Percentiles rank a stretch among this genome's conserved stretches.
Conservation (phyloP, 2,329 filamentous ascomycete genomes). For the Chaetomiaceae sp. region DNA sequence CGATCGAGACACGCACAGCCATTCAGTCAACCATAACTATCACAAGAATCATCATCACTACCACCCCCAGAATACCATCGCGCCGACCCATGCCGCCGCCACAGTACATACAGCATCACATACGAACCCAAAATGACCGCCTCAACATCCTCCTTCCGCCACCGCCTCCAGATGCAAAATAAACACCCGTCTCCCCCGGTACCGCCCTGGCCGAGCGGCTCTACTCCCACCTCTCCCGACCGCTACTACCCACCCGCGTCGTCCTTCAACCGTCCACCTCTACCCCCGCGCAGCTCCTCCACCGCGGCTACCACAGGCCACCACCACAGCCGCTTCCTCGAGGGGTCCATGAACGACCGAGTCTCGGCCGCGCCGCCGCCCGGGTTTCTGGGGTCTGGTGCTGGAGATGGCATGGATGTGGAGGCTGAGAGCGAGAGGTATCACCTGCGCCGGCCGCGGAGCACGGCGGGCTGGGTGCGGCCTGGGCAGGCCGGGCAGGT, state of each 20-base stretch:
- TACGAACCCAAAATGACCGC: not conserved
- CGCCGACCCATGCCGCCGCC: not conserved
- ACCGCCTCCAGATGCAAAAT: conserved; percentile 6
- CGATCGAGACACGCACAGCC: not conserved
- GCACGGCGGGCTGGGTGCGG: conserved; percentile 11
- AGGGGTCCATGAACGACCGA: conserved; percentile 84
- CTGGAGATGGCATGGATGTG: too few species aligned
- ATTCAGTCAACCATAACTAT: not conserved
- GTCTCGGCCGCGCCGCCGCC: conserved; percentile 64
- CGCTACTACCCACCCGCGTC: not conserved
- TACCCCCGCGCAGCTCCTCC: conserved; percentile 7
- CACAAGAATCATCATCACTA: too few species aligned
- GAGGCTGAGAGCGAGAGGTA: conserved; percentile 5
- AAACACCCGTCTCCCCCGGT: not conserved
- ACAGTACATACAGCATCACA: not conserved
- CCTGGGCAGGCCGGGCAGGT: too few species aligned
- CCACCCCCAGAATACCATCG: too few species aligned
- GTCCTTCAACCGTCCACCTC: not conserved
- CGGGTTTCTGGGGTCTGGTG: conserved; percentile 51
- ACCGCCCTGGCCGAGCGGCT: conserved; percentile 1
- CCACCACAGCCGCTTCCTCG: conserved; percentile 52
- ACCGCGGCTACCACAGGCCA: conserved; percentile 22
- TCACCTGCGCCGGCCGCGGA: conserved; percentile 7
- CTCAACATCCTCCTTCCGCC: conserved; percentile 8
- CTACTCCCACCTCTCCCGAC: not conserved